phyloP scores from a whole-genome alignment of 768 basidiomycete species.

The Gymnopilus dilepis region DNA sequence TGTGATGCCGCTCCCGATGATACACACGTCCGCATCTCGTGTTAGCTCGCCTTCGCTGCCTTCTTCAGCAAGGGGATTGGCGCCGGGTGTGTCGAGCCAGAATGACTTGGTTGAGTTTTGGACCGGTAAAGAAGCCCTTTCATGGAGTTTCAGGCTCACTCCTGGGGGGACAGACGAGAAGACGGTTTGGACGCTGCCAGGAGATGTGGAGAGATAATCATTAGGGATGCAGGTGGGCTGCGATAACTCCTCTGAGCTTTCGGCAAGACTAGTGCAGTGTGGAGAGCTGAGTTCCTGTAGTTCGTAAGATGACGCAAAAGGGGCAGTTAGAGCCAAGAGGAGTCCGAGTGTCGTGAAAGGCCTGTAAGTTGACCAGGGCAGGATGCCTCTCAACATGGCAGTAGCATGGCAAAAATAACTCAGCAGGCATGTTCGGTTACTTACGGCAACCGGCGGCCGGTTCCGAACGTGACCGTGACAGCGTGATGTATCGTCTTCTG shows the following conservation, averaged over 20 bases:
- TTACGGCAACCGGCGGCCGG: too few relatives aligned
- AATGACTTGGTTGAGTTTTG: conserved; percentile 72
- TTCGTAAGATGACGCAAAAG: not conserved
- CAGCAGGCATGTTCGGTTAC: too few relatives aligned
- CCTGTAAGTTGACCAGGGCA: too few relatives aligned
- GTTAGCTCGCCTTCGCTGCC: conserved; percentile 71
- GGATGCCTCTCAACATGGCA: too few relatives aligned
- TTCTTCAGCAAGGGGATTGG: conserved; percentile 68
- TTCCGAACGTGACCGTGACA: too few relatives aligned
- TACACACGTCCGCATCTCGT: conserved; percentile 68
- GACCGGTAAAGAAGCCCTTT: conserved; percentile 48
- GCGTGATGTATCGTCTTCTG: too few relatives aligned
- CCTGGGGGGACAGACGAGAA: not conserved
- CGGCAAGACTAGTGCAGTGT: too few relatives aligned
- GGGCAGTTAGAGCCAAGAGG: not conserved
- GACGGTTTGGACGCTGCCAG: not conserved
- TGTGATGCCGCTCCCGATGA: conserved; percentile 83
- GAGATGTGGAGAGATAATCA: not conserved
- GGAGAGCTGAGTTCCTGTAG: not conserved
- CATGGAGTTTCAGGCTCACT: not conserved
- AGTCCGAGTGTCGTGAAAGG: too few relatives aligned
- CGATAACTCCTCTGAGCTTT: too few relatives aligned
- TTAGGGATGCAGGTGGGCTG: not conserved
- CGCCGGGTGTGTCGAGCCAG: conserved; percentile 67
- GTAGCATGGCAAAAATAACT: too few relatives aligned